Evolutionary conservation across 129 eudicot genomes (phyloP).

Genomic region (Arctium lappa): DNA sequence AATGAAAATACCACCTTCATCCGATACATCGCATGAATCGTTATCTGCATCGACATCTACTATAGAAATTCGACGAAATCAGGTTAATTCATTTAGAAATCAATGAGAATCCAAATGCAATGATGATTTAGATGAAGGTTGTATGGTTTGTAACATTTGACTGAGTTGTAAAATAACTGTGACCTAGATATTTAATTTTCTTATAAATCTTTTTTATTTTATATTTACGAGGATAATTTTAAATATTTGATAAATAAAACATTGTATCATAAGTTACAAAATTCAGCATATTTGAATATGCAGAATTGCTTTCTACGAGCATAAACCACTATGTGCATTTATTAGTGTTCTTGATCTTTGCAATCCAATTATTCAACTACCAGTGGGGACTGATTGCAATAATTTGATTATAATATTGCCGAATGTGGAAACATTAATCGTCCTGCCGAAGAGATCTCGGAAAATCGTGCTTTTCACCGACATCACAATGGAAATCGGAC

Average conservation of each 20-base stretch:
- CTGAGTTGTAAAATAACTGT: too few relatives aligned
- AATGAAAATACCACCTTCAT: too few relatives aligned
- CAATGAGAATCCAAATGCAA: too few relatives aligned
- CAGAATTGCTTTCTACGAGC: not conserved
- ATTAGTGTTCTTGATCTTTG: not conserved
- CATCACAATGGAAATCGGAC: not conserved
- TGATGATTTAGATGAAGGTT: too few relatives aligned
- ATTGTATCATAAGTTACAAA: not conserved
- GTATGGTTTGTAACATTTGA: too few relatives aligned
- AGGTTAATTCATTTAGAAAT: too few relatives aligned
- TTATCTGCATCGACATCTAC: too few relatives aligned
- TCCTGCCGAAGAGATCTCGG: not conserved
- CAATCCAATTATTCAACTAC: not conserved
- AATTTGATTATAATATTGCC: not conserved
- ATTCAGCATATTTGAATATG: not conserved
- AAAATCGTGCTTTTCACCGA: not conserved
- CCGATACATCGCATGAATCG: too few relatives aligned
- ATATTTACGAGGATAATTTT: not conserved
- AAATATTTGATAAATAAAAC: not conserved
- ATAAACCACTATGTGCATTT: not conserved
- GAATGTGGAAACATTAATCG: not conserved
- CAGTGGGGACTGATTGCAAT: not conserved
- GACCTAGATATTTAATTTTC: too few relatives aligned
- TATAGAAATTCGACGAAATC: too few relatives aligned
- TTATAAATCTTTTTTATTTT: too few relatives aligned